Conservation (phyloP, 1,284 basidiomycete species). For the Kwoniella shivajii region DNA sequence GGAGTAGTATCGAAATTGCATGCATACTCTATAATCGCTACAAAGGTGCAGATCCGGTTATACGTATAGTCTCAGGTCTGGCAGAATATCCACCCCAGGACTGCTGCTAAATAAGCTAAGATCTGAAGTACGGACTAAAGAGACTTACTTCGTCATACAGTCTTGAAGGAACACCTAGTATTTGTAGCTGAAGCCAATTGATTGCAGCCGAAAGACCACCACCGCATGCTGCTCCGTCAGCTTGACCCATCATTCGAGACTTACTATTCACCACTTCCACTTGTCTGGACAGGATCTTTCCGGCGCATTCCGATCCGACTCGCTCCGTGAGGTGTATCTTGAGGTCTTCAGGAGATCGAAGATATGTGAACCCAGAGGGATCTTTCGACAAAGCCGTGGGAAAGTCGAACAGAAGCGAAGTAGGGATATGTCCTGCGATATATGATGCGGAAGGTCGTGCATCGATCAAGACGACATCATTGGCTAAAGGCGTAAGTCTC, state of each 20-base stretch:
- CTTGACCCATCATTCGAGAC: neutral
- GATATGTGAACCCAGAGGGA: constrained; percentile 4
- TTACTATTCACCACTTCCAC: constrained; percentile 11
- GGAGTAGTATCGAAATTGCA: neutral
- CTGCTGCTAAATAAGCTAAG: neutral
- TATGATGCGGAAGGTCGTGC: constrained; percentile 8
- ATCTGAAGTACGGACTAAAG: neutral
- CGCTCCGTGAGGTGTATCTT: neutral
- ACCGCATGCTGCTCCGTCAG: constrained; percentile 9
- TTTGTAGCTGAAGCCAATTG: constrained; percentile 12
- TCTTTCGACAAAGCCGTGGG: constrained; percentile 1
- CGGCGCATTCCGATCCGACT: neutral
- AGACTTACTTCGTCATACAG: constrained; percentile 18
- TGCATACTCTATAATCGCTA: neutral
- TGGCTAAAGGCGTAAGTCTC: neutral
- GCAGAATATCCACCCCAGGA: constrained; percentile 15
- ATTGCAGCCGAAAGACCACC: constrained; percentile 16
- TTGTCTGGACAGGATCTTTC: constrained; percentile 1
- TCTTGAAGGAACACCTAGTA: constrained; percentile 5
- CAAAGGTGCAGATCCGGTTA: constrained; percentile 7
- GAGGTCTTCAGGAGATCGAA: constrained; percentile 4
- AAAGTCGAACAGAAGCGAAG: constrained; percentile 8
- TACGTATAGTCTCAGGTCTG: constrained; percentile 3
- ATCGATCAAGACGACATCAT: constrained; percentile 7
- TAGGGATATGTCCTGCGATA: constrained; percentile 12